Evolutionary conservation across 768 basidiomycete species (phyloP).

Genomic region (Auricularia sp.): DNA sequence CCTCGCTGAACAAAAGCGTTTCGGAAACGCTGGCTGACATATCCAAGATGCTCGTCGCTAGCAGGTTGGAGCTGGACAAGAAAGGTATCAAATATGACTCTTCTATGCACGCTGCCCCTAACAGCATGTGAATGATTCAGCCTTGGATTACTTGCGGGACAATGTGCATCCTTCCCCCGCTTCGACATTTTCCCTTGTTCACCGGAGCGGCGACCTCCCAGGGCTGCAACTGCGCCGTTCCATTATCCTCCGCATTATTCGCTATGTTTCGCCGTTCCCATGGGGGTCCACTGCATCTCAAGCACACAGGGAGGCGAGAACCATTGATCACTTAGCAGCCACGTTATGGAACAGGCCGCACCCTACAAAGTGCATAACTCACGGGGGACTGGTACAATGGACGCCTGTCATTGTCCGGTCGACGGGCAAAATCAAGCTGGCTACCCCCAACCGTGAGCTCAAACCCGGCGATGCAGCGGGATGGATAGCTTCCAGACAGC

Average conservation of each 20-base stretch:
- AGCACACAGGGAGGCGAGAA: constrained; percentile 37
- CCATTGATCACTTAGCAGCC: constrained; percentile 37
- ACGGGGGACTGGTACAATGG: constrained; percentile 59
- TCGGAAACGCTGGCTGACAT: too few relatives aligned
- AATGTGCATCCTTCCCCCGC: constrained; percentile 20
- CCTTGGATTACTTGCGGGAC: constrained; percentile 1
- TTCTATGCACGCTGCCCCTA: too few relatives aligned
- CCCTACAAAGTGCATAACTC: constrained; percentile 7
- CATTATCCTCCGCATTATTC: constrained; percentile 38
- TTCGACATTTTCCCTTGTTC: constrained; percentile 29
- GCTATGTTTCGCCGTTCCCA: constrained; percentile 60
- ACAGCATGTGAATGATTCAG: constrained; percentile 38
- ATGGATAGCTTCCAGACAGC: constrained; percentile 57
- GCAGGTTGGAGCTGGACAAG: constrained; percentile 6
- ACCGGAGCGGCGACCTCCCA: constrained; percentile 8
- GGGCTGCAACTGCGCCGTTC: constrained; percentile 11
- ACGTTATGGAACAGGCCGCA: constrained; percentile 33
- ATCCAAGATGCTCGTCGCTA: too few relatives aligned
- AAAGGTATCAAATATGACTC: constrained; percentile 13
- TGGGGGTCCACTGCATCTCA: constrained; percentile 68
- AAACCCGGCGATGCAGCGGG: constrained; percentile 24
- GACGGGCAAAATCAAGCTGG: constrained; percentile 4
- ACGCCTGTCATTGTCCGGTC: constrained; percentile 24
- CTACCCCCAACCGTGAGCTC: not conserved
- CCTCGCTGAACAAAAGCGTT: too few relatives aligned